Conservation (phyloP, 1,284 basidiomycete species). For the Rhodotorula sp. region DNA sequence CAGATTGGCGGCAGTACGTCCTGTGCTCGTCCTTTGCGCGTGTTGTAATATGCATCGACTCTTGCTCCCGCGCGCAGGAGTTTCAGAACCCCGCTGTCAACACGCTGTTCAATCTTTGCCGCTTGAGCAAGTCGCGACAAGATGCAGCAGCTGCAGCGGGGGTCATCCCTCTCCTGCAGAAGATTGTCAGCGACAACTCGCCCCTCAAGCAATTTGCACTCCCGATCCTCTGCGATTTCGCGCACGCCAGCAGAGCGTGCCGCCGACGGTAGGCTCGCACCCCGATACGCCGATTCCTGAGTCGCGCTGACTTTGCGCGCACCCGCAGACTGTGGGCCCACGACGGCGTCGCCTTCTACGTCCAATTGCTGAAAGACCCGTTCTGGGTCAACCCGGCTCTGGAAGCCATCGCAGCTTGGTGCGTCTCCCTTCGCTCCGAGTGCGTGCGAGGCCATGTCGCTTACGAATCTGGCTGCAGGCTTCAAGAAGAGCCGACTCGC, state of each 20-base stretch:
- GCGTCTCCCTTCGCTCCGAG: conserved; percentile 42
- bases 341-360: conserved; percentile 60
- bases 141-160: conserved; percentile 96
- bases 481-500: conserved; percentile 89
- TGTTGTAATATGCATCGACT: no score
- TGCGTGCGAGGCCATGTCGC: background rate
- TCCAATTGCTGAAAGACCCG: conserved; percentile 80
- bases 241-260: conserved; percentile 87
- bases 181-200: conserved; percentile 79
- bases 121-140: conserved; percentile 88
- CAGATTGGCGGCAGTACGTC: conserved; percentile 68
- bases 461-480: conserved; percentile 56
- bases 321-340: conserved; percentile 45
- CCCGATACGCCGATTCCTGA: no score
- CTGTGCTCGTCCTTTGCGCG: conserved; percentile 41
- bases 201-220: conserved; percentile 94
- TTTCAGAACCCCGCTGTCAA: conserved; percentile 91
- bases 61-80: conserved; percentile 59
- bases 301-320: background rate
- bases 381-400: conserved; percentile 94
- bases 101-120: conserved; percentile 89
- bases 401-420: conserved; percentile 89
- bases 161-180: conserved; percentile 84
- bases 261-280: conserved; percentile 61
- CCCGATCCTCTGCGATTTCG: conserved; percentile 91